These are phyloP conservation scores for Oryza australiensis DNA, from an alignment of 176 grass and related monocot species.

Conservation along the genomic window DNA sequence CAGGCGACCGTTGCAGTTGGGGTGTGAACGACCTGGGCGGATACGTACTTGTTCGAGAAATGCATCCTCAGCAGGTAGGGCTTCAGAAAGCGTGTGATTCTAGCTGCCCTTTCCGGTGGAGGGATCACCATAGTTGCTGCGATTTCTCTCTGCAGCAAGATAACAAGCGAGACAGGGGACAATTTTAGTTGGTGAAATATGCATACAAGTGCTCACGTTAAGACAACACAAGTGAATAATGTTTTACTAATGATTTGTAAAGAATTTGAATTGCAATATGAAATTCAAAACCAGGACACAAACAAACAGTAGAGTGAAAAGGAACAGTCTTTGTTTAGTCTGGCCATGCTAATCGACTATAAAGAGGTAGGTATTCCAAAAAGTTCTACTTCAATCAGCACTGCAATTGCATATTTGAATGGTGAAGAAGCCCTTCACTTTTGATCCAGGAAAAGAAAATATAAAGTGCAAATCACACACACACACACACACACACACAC, in stretches of 20 bases:
- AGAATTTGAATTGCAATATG: background rate
- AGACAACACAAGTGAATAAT: background rate
- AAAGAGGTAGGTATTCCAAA: background rate
- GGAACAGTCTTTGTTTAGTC: background rate
- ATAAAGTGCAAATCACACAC: too few species aligned
- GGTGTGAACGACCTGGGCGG: slow-evolving; percentile 64
- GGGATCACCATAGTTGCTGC: slow-evolving; percentile 61
- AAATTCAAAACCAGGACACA: background rate
- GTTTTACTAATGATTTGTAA: background rate
- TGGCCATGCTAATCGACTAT: background rate
- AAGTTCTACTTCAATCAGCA: too few species aligned
- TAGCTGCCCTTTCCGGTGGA: slow-evolving; percentile 58
- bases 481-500: too few species aligned
- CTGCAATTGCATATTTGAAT: too few species aligned
- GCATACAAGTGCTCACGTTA: background rate
- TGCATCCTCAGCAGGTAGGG: slow-evolving; percentile 80
- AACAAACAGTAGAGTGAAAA: background rate
- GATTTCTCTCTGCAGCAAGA: background rate
- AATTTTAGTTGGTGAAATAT: background rate
- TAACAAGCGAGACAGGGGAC: background rate
- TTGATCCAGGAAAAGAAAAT: too few species aligned
- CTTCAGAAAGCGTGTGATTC: slow-evolving; percentile 58
- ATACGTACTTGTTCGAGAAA: slow-evolving; percentile 78
- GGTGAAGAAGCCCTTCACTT: too few species aligned
- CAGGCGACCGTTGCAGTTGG: slow-evolving; percentile 59